These are phyloP conservation scores for Kwoniella heveanensis DNA, from an alignment of 768 basidiomycete species.

Conservation along the genomic window DNA sequence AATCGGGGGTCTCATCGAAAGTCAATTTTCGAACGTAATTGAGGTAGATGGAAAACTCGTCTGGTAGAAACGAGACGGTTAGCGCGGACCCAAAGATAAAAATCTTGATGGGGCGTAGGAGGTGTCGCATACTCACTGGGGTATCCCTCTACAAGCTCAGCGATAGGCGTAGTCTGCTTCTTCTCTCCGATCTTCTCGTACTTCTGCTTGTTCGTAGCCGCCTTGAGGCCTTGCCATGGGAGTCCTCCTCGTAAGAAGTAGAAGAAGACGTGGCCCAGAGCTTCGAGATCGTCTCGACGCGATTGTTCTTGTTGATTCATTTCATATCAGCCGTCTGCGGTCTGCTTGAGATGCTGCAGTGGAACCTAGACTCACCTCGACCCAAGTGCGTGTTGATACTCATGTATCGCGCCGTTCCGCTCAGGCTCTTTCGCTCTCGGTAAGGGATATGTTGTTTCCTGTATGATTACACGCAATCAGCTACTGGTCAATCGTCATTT, in stretches of 20 bases:
- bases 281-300: slow-evolving; percentile 93
- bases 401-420: slow-evolving; percentile 99
- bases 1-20: slow-evolving; percentile 98
- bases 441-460: slow-evolving; percentile 98
- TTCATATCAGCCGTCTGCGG: too few species aligned
- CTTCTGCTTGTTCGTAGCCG: slow-evolving; percentile 99
- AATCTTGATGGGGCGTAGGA: too few species aligned
- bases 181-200: slow-evolving; percentile 99
- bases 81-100: too few species aligned
- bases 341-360: too few species aligned
- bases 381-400: slow-evolving; percentile 99
- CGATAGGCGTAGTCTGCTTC: slow-evolving; percentile 96
- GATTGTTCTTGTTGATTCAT: slow-evolving; percentile 71
- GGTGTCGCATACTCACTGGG: slow-evolving; percentile 64
- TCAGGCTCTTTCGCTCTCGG: slow-evolving; percentile 93
- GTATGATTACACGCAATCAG: background rate
- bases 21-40: slow-evolving; percentile 99
- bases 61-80: slow-evolving; percentile 58
- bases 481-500: too few species aligned
- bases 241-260: slow-evolving; percentile 96
- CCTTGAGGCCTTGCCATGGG: slow-evolving; percentile 99
- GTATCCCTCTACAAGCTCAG: slow-evolving; percentile 92
- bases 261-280: slow-evolving; percentile 99
- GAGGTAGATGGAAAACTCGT: slow-evolving; percentile 97
- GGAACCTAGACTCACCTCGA: slow-evolving; percentile 72